Evolutionary conservation across 2,329 filamentous ascomycete species (phyloP), one percentile per base, ranked within the genome.

Genomic region (Ophiostoma tasmaniense): DNA sequence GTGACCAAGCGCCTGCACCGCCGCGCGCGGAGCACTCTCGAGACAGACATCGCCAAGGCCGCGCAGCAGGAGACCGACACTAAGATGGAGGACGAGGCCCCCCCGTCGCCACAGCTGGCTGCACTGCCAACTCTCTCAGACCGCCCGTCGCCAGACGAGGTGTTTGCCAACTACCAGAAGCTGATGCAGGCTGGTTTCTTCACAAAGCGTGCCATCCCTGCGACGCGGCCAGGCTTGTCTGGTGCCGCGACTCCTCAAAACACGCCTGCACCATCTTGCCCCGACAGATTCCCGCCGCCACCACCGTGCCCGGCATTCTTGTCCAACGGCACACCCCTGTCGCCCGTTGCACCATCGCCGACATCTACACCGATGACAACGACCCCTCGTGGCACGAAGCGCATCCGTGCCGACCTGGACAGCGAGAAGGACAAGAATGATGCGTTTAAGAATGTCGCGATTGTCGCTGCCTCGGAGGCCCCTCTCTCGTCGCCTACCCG

Each of bases 151-250:
- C 75, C 78, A 3, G 85, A 87, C 67, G 84, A 87, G 69, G 81
- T 87, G 67, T 73, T 85, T 74, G 81, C 82, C 70, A 86, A 80
- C 74, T 87, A 87, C 75, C 82, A 85, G 72, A 78, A 84, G 72
- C 80, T 87, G 69, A 80, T 87, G 73, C 81, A 83, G 2, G 81
- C 81, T 6, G 85, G 85, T 70, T 87, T 87, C 80, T 87, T 87
- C 75, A 79, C 82, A 64, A 79, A 82, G 30, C 84, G 86, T 71
- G 84, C 85, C 67, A 87, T 87, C 71, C 82, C 84, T 71, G 85
- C 84, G 4, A 85, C 83, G 1, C 79, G 85, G 3, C 83, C 83
- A 74, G 82, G 79, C 1, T 75, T 75, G 28, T 76, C 73, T 14
- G 71, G 71, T 5, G 55, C 55, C 25, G 30, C 55, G 30, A 28